Percentiles rank a stretch among this genome's conserved stretches.
Conservation (phyloP, 257 asterid genomes). For the Capsicum baccatum region DNA sequence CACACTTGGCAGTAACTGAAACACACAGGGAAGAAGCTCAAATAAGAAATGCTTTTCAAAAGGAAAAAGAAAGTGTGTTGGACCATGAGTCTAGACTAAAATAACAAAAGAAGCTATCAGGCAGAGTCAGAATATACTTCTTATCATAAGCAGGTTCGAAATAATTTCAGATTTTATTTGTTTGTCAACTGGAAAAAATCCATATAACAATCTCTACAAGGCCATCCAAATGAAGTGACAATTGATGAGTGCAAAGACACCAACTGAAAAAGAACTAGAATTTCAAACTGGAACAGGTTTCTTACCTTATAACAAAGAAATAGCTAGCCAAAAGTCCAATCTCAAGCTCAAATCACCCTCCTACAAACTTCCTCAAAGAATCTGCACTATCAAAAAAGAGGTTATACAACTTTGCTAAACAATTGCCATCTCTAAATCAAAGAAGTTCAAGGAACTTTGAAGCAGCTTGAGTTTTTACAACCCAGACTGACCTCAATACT, state of each 20-base stretch:
- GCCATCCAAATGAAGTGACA: constrained; percentile 5
- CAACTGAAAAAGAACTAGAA: neutral
- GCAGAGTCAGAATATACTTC: neutral
- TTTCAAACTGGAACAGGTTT: constrained; percentile 46
- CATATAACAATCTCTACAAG: neutral
- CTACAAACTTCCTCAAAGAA: neutral
- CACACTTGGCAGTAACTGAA: neutral
- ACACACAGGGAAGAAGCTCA: neutral
- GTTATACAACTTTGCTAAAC: neutral
- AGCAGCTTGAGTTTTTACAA: too few relatives aligned
- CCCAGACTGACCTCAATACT: too few relatives aligned
- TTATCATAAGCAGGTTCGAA: neutral
- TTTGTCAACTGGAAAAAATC: neutral
- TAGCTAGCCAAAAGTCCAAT: neutral
- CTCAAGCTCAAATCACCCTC: neutral
- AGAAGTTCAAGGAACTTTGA: neutral
- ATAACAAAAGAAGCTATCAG: neutral
- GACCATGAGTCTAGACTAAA: neutral
- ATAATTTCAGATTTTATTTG: neutral
- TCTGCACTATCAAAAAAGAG: constrained; percentile 7
- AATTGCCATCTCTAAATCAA: neutral
- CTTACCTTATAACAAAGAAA: constrained; percentile 70
- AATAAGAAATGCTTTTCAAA: too few relatives aligned
- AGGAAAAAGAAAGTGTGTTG: neutral
- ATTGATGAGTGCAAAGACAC: neutral